Evolutionary conservation across 2,329 filamentous ascomycete genomes (phyloP).

Genomic region (Diaporthe caulivora): DNA sequence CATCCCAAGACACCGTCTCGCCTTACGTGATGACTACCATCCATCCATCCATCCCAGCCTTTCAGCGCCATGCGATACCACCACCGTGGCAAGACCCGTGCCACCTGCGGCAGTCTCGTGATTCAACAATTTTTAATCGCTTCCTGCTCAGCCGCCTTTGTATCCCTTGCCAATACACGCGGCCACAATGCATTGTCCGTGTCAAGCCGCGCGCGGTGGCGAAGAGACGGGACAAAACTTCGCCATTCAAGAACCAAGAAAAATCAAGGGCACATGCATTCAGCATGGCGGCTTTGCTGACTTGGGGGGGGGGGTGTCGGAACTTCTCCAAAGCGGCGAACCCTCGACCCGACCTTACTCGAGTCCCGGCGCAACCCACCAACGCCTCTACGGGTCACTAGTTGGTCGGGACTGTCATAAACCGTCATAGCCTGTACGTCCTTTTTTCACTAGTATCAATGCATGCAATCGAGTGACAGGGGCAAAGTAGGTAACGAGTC

Average conservation of each 20-base stretch:
- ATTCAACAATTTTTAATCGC: background rate
- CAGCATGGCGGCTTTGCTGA: background rate
- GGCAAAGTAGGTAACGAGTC: background rate
- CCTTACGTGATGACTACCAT: constrained; percentile 31
- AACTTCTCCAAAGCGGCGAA: constrained; percentile 30
- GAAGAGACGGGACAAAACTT: background rate
- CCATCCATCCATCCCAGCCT: background rate
- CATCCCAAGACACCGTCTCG: constrained; percentile 24
- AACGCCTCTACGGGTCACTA: background rate
- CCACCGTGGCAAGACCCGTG: constrained; percentile 18
- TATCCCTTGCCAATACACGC: background rate
- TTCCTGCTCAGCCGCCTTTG: too few relatives aligned
- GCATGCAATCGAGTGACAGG: constrained; percentile 28
- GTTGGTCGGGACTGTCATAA: constrained; percentile 11
- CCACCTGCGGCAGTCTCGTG: constrained; percentile 20
- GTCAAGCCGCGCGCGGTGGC: constrained; percentile 5
- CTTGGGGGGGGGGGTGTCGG: constrained; percentile 16
- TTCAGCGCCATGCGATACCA: constrained; percentile 12
- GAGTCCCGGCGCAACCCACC: constrained; percentile 21
- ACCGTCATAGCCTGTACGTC: constrained; percentile 16
- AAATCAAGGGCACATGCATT: background rate
- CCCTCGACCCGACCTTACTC: constrained; percentile 20
- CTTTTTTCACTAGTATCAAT: constrained; percentile 7
- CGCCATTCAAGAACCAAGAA: background rate
- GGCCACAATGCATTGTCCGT: constrained; percentile 2